These are phyloP conservation scores for Rutidosis leptorrhynchoides DNA, from an alignment of 129 eudicot genomes.

Conservation along the genomic window DNA sequence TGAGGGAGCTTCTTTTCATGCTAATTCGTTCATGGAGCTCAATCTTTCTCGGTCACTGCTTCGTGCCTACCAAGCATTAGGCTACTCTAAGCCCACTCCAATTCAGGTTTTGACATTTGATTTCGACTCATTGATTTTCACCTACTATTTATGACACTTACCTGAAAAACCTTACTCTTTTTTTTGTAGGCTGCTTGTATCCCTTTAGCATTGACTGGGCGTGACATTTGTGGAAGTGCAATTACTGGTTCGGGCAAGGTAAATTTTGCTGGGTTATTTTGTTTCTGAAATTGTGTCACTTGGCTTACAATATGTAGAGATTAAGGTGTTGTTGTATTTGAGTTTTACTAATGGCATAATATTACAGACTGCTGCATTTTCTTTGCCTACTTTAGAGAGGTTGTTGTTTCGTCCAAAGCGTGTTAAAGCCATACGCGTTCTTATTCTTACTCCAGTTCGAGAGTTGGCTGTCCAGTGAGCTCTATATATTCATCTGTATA, in stretches of 20 bases:
- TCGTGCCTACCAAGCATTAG: constrained; percentile 87
- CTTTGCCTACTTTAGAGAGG: constrained; percentile 90
- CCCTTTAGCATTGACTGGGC: constrained; percentile 85
- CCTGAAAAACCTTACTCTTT: too few relatives aligned
- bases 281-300: too few relatives aligned
- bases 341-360: too few relatives aligned
- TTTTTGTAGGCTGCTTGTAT: constrained; percentile 88
- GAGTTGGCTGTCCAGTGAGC: constrained; percentile 97
- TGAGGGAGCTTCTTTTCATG: constrained; percentile 76
- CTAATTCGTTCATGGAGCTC: constrained; percentile 79
- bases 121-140: too few relatives aligned
- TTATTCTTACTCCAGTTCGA: constrained; percentile 94
- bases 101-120: constrained; percentile 88
- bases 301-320: too few relatives aligned
- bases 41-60: constrained; percentile 88
- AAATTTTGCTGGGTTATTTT: too few relatives aligned
- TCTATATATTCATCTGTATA: constrained; percentile 2
- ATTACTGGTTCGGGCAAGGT: constrained; percentile 85
- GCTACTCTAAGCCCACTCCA: constrained; percentile 84
- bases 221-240: constrained; percentile 97
- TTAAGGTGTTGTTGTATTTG: too few relatives aligned
- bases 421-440: constrained; percentile 86
- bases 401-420: constrained; percentile 77
- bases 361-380: constrained; percentile 93
- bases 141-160: too few relatives aligned